Base-by-base conservation (phyloP, 2,329 filamentous ascomycete genomes). In the Pyrenochaeta sp. region DNA sequence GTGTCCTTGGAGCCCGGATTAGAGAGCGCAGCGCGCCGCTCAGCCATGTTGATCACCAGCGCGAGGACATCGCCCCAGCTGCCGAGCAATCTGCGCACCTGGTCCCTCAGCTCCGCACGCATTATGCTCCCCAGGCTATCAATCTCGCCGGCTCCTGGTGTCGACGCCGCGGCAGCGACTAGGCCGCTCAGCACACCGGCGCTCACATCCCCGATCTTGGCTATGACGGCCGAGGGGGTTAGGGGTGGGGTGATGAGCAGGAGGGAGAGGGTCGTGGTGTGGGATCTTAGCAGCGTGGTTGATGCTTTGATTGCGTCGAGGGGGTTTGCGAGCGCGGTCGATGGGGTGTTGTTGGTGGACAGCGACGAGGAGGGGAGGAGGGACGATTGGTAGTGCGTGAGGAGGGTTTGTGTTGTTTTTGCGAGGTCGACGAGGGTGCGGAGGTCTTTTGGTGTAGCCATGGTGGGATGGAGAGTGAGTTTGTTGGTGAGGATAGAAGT, bases 231-330 rank as follows among this genome's bases (percentile, higher is more conserved):
- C 1, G 86, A 85, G 0, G 89, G 85, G 0, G 91, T 94, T 57
- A 96, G 95, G 1, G 93, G 92, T 13, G 89, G 82, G 62, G 89
- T 96, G 62, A 95, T 88, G 1, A 94, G 82, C 9, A 97, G 81
- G 1, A 96, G 85, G 0, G 89, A 93, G 18, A 96, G 79, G 52
- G 96, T 96, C 5, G 91, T 96, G 2, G 86, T 83, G 65, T 96
- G 90, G 0, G 91, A 89, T 66, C 84, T 86, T 46, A 96, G 83
- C 4, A 95, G 78, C 18, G 80, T 82, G 1, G 89, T 82, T 0
- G 88, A 81, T 60, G 92, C 87, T 58, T 82, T 81, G 22, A 92
- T 83, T 44, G 93, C 79, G 10, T 83, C 74, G 17, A 96, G 80
- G 7, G 84, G 78, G 55, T 63, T 71, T 41, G 48, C 58, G 3